Percentiles rank a stretch among this genome's conserved stretches.
Conservation (phyloP, 257 asterid genomes). For the Solanum piurae region DNA sequence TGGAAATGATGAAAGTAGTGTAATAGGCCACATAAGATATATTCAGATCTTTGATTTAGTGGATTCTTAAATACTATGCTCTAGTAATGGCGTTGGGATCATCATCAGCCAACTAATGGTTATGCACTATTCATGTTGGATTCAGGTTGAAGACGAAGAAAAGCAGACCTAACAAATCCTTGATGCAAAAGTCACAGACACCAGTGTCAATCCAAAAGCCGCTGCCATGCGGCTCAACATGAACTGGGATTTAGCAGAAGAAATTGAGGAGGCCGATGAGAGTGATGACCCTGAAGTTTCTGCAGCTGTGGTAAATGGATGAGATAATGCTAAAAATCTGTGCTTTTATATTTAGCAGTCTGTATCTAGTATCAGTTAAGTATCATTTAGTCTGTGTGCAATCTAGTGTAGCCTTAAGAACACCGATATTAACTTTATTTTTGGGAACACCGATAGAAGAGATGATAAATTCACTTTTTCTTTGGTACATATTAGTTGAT, state of each 20-base stretch:
- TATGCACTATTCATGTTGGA: background rate
- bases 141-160: constrained; percentile 35
- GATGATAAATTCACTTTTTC: background rate
- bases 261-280: constrained; percentile 39
- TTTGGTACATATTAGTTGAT: background rate
- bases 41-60: background rate
- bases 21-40: background rate
- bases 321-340: background rate
- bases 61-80: background rate
- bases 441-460: background rate
- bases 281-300: background rate
- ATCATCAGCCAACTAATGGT: background rate
- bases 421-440: background rate
- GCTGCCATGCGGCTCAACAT: constrained; percentile 73
- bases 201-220: constrained; percentile 53
- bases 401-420: background rate
- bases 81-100: background rate
- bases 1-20: background rate
- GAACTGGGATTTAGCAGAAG: constrained; percentile 87
- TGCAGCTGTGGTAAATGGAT: background rate
- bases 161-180: constrained; percentile 41
- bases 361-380: background rate
- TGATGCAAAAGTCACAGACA: constrained; percentile 67
- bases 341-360: background rate
- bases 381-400: background rate